Percentiles rank a stretch among this genome's conserved stretches.
Evolutionary conservation across 306 rosid genomes (phyloP).

Genomic region (Erythrophleum fordii): DNA sequence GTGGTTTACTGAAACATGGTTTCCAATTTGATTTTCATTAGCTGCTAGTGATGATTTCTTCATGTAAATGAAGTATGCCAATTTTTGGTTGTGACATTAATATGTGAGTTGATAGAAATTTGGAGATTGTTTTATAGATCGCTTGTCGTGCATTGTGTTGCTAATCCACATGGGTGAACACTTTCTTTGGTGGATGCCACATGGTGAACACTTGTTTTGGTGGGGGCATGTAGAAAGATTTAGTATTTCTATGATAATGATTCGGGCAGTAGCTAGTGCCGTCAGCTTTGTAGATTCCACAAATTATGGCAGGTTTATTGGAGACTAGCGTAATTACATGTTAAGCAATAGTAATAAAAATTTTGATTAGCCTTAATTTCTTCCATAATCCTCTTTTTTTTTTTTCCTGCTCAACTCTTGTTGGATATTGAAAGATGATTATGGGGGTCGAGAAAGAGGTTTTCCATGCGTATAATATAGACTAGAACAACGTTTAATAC

Average conservation of each 20-base stretch:
- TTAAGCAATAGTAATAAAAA: neutral
- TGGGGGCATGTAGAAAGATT: neutral
- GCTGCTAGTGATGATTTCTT: neutral
- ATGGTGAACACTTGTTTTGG: neutral
- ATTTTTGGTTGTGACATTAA: neutral
- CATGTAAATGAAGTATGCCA: neutral
- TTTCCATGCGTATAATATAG: too few species aligned
- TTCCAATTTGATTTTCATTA: neutral
- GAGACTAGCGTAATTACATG: too few species aligned
- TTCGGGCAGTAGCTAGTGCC: neutral
- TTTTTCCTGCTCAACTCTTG: too few species aligned
- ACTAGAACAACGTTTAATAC: too few species aligned
- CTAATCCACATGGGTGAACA: neutral
- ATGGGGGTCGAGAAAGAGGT: too few species aligned
- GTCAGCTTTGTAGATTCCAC: neutral
- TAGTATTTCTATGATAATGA: neutral
- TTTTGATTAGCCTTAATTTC: too few species aligned
- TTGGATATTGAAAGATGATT: too few species aligned
- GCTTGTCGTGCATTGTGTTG: neutral
- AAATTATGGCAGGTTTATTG: neutral
- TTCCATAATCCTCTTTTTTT: too few species aligned
- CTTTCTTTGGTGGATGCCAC: neutral
- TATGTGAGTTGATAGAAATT: neutral
- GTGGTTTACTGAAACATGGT: neutral
- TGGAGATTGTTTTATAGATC: neutral